A percentile compares a stretch with the other conserved stretches of the same genome.
These are phyloP conservation scores for Rhynchosporium graminicola DNA, from an alignment of 2,329 filamentous ascomycete genomes.

Conservation along the genomic window DNA sequence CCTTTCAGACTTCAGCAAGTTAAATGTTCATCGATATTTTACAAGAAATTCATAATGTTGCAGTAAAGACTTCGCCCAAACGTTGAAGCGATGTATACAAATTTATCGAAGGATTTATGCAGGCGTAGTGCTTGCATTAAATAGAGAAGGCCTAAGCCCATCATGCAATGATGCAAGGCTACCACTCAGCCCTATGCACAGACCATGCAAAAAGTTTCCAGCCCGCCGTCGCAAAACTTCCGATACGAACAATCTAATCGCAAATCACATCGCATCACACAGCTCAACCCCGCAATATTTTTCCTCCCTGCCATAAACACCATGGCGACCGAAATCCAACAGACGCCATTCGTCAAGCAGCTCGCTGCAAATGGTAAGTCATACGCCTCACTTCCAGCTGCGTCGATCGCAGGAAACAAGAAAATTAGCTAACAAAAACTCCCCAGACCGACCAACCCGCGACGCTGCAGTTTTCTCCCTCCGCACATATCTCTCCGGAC, in stretches of 20 bases:
- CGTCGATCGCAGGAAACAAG: no score
- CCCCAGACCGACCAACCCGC: constrained; percentile 72
- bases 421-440: background rate
- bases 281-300: constrained; percentile 16
- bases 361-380: constrained; percentile 42
- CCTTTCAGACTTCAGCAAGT: no score
- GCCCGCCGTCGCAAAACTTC: constrained; percentile 9
- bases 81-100: no score
- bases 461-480: constrained; percentile 77
- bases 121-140: background rate
- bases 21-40: no score
- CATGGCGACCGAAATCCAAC: constrained; percentile 37
- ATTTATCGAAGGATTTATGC: background rate
- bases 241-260: constrained; percentile 10
- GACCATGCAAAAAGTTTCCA: constrained; percentile 7
- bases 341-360: constrained; percentile 42
- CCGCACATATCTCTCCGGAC: constrained; percentile 68
- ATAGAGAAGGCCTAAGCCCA: background rate
- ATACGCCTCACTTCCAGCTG: background rate
- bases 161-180: constrained; percentile 1
- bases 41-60: no score
- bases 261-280: background rate
- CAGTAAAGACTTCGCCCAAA: no score
- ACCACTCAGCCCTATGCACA: constrained; percentile 6
- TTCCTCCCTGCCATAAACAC: background rate